Percentiles rank a stretch among this genome's conserved stretches.
Evolutionary conservation across 805 yeast species (phyloP).

Genomic region (Suhomyces kilbournensis): DNA sequence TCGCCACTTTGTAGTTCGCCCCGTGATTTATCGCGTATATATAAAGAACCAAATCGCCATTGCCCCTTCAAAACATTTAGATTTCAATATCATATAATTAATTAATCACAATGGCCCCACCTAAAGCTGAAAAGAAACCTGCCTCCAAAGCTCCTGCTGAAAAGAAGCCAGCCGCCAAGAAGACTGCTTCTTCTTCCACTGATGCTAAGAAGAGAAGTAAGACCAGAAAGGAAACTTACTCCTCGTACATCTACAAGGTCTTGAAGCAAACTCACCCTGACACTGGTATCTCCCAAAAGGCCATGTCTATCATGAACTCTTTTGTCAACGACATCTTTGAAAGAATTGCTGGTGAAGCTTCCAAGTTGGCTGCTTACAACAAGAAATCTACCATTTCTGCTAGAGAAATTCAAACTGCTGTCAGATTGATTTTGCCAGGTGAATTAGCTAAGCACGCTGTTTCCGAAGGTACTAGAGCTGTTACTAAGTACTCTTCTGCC

Average conservation of each 20-base stretch:
- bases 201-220: constrained; percentile 89
- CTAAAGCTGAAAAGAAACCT: constrained; percentile 63
- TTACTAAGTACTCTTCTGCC: constrained; percentile 87
- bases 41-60: constrained; percentile 3
- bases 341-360: constrained; percentile 97
- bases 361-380: constrained; percentile 98
- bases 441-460: constrained; percentile 98
- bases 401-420: constrained; percentile 98
- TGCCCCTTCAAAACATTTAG: neutral
- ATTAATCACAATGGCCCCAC: constrained; percentile 19
- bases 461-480: constrained; percentile 98
- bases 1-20: neutral
- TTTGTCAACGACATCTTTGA: constrained; percentile 97
- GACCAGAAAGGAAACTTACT: constrained; percentile 97
- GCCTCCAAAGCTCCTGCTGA: constrained; percentile 98
- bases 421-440: constrained; percentile 96
- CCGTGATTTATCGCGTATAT: constrained; percentile 5
- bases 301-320: constrained; percentile 98
- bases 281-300: constrained; percentile 98
- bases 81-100: neutral
- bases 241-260: constrained; percentile 97
- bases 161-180: constrained; percentile 89
- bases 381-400: constrained; percentile 97
- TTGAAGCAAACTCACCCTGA: constrained; percentile 99
- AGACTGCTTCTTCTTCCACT: constrained; percentile 75